Percentiles rank a stretch among this genome's conserved stretches.
phyloP scores from a whole-genome alignment of 2,329 filamentous ascomycete genomes.

The Atkinsonella hypoxylon region DNA sequence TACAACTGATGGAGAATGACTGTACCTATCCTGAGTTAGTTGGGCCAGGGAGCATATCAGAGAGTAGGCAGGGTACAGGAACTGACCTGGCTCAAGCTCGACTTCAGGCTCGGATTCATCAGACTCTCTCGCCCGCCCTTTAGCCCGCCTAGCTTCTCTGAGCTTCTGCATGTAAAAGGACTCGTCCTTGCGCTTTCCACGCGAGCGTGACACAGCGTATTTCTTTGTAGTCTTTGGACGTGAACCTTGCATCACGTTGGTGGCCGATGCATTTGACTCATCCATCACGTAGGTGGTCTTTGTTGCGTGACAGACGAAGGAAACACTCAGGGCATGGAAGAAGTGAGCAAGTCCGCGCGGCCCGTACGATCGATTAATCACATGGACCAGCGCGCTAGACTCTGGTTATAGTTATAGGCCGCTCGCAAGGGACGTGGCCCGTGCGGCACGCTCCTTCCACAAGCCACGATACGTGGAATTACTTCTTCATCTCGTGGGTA shows the following conservation, averaged over 20 bases:
- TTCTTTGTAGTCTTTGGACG: not conserved
- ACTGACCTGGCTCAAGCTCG: slow-evolving; percentile 13
- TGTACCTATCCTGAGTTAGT: slow-evolving; percentile 8
- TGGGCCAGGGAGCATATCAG: not conserved
- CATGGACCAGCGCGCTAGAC: too few species aligned
- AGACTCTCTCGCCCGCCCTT: slow-evolving; percentile 11
- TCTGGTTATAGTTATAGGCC: too few species aligned
- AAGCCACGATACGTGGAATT: too few species aligned
- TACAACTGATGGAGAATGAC: slow-evolving; percentile 12
- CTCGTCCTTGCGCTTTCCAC: slow-evolving; percentile 9
- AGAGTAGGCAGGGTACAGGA: not conserved
- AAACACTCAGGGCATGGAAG: too few species aligned
- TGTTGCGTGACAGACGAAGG: too few species aligned
- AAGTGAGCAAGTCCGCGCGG: too few species aligned
- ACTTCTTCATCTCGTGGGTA: too few species aligned
- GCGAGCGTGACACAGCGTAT: slow-evolving; percentile 10
- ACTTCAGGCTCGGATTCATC: slow-evolving; percentile 14
- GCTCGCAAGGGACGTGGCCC: too few species aligned
- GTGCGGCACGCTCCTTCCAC: too few species aligned
- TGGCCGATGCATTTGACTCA: too few species aligned
- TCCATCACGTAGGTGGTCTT: too few species aligned
- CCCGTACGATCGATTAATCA: too few species aligned
- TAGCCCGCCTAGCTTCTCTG: slow-evolving; percentile 10
- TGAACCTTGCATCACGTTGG: not conserved
- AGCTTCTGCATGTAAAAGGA: slow-evolving; percentile 9